Evolutionary conservation across 306 rosid genomes (phyloP).

Genomic region (Canavalia ensiformis): DNA sequence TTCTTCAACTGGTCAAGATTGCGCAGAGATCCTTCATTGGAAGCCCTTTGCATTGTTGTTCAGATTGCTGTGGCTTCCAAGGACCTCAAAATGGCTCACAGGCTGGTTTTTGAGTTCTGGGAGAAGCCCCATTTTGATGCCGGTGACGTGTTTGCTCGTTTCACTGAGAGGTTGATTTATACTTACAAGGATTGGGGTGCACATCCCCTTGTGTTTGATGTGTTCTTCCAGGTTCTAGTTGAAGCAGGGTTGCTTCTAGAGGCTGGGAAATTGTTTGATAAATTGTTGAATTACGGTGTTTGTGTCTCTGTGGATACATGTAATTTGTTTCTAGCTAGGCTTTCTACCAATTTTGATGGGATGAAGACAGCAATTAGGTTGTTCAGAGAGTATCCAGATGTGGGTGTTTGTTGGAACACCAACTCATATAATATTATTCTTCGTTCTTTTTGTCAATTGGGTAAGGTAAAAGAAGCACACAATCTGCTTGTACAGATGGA

Average conservation of each 20-base stretch:
- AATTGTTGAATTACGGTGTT: slow-evolving; percentile 70
- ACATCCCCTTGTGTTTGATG: slow-evolving; percentile 78
- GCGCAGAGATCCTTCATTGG: slow-evolving; percentile 65
- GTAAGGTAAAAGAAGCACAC: slow-evolving; percentile 81
- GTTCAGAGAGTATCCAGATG: slow-evolving; percentile 68
- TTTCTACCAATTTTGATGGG: slow-evolving; percentile 58
- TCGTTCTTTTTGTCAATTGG: slow-evolving; percentile 68
- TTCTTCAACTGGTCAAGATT: slow-evolving; percentile 79
- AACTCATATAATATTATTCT: slow-evolving; percentile 73
- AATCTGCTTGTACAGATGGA: slow-evolving; percentile 78
- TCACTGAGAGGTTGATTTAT: slow-evolving; percentile 72
- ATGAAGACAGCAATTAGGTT: slow-evolving; percentile 58
- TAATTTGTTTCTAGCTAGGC: slow-evolving; percentile 71
- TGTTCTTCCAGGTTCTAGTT: slow-evolving; percentile 79
- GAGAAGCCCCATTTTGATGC: slow-evolving; percentile 58
- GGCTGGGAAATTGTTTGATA: slow-evolving; percentile 72
- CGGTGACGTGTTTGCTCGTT: slow-evolving; percentile 48
- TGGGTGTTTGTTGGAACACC: slow-evolving; percentile 78
- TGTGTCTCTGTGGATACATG: slow-evolving; percentile 77
- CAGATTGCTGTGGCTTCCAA: slow-evolving; percentile 74
- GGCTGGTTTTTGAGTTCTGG: slow-evolving; percentile 71
- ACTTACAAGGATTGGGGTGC: slow-evolving; percentile 89
- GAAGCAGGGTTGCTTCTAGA: slow-evolving; percentile 68
- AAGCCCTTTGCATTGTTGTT: slow-evolving; percentile 76
- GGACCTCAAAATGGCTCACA: slow-evolving; percentile 71